These are phyloP conservation scores for Nemania bipapillata DNA, from an alignment of 2,329 filamentous ascomycete species.

Conservation along the genomic window DNA sequence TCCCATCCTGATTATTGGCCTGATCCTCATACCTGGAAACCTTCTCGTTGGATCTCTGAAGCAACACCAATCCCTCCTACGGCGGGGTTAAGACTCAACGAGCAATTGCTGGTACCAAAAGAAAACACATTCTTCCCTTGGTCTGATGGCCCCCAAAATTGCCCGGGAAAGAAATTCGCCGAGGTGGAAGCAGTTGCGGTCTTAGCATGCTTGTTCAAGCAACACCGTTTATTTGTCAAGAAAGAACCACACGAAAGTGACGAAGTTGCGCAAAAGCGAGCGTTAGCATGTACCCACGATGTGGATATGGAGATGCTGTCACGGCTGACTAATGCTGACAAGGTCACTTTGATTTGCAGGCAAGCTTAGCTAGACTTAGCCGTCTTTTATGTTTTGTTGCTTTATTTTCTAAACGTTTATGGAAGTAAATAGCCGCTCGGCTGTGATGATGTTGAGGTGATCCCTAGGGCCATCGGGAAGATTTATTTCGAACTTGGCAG, in stretches of 20 bases:
- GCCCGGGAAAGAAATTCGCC: slow-evolving; percentile 33
- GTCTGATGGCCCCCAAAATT: slow-evolving; percentile 20
- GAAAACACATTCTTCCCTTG: slow-evolving; percentile 16
- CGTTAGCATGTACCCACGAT: slow-evolving; percentile 37
- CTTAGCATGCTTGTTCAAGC: slow-evolving; percentile 36
- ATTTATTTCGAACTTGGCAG: too few species aligned
- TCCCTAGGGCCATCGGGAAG: too few species aligned
- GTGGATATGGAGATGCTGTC: slow-evolving; percentile 41
- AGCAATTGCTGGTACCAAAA: not conserved
- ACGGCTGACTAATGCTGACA: slow-evolving; percentile 39
- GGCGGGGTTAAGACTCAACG: not conserved
- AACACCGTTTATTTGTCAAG: slow-evolving; percentile 32
- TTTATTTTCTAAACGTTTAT: too few species aligned
- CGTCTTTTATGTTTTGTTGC: too few species aligned
- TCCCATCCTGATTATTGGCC: not conserved
- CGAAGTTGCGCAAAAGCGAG: slow-evolving; percentile 17
- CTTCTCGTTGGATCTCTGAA: slow-evolving; percentile 19
- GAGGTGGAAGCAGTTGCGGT: slow-evolving; percentile 42
- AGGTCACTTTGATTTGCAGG: too few species aligned
- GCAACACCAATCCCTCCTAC: not conserved
- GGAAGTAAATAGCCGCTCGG: too few species aligned
- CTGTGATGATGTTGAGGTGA: too few species aligned
- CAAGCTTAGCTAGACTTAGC: too few species aligned
- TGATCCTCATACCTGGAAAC: not conserved
- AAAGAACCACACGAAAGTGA: slow-evolving; percentile 30